Evolutionary conservation across 2,329 filamentous ascomycete species (phyloP), one percentile per base, ranked within the genome.

Genomic region (Parasarocladium wereldwijsianum): DNA sequence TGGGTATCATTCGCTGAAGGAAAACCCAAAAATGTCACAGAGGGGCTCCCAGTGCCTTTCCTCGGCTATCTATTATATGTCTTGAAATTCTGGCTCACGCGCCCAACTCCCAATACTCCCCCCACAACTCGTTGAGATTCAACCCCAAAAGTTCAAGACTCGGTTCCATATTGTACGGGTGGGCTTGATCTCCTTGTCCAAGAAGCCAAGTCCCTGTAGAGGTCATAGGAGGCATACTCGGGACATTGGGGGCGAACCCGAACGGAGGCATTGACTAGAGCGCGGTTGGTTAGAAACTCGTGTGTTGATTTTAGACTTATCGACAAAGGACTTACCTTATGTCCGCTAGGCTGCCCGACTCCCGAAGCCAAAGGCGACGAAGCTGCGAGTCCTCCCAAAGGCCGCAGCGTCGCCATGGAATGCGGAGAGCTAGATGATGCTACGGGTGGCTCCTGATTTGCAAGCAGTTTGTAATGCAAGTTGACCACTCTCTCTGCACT

Each of bases 401-500:
- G 19, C n/a, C n/a, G n/a, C n/a, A n/a, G n/a, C n/a, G n/a, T n/a
- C n/a, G n/a, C n/a, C n/a, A n/a, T 21, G 19, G 4, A 16, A 17
- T 18, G 9, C 20, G 19, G 9, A 30, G 14, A 10, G 18, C 19
- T n/a, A 24, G 5, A 4, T 16, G 19, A 10, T 30, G 28, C 7
- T 30, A 51, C 49, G 1, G 57, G 51, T 8, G 57, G 52, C 14
- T 68, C 62, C 43, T 71, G 66, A 34, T 66, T 64, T 4, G 64
- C 62, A 14, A 70, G 46, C 31, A 74, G 54, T 40, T 63, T 64
- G 42, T 67, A 68, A 45, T 74, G 67, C 17, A 74, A 49, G 34
- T 60, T 62, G 39, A 74, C 62, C 40, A 74, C 73, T 12, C 67
- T 54, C 48, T 74, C 66, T 2, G 68, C 67, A 3, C 66, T 66